Evolutionary conservation across 495 filamentous ascomycete genomes (phyloP).

Genomic region (Clavariopsis aquatica): DNA sequence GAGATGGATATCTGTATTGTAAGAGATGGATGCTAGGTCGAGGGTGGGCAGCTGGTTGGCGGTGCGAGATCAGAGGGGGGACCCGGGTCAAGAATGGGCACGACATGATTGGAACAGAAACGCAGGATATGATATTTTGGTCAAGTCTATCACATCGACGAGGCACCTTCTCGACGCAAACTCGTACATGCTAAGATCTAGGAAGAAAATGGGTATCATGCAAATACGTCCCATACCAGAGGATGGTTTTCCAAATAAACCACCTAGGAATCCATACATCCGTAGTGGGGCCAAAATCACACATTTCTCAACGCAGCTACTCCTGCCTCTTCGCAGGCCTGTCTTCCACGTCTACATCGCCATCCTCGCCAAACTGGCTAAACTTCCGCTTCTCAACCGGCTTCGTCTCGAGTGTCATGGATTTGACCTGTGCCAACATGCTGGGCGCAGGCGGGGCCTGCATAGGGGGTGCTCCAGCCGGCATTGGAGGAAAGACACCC

Average conservation of each 20-base stretch:
- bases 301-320: background rate
- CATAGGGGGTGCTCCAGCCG: background rate
- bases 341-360: background rate
- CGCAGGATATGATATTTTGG: no score
- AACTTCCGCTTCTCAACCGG: conserved; percentile 10
- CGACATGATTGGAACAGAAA: no score
- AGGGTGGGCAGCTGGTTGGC: no score
- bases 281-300: background rate
- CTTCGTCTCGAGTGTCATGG: background rate
- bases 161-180: no score
- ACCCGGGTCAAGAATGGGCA: no score
- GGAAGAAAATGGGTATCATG: background rate
- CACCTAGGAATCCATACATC: background rate
- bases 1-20: background rate
- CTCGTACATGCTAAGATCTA: background rate
- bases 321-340: conserved; percentile 1
- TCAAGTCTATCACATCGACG: background rate
- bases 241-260: background rate
- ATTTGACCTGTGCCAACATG: background rate
- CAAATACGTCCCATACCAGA: background rate
- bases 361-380: background rate
- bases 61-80: no score
- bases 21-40: no score
- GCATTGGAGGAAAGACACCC: conserved; percentile 52
- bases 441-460: conserved; percentile 1